A percentile compares a stretch with the other conserved stretches of the same genome.
These are phyloP conservation scores for Saccharomycopsis synnaedendra DNA, from an alignment of 805 yeast species.

Conservation along the genomic window DNA sequence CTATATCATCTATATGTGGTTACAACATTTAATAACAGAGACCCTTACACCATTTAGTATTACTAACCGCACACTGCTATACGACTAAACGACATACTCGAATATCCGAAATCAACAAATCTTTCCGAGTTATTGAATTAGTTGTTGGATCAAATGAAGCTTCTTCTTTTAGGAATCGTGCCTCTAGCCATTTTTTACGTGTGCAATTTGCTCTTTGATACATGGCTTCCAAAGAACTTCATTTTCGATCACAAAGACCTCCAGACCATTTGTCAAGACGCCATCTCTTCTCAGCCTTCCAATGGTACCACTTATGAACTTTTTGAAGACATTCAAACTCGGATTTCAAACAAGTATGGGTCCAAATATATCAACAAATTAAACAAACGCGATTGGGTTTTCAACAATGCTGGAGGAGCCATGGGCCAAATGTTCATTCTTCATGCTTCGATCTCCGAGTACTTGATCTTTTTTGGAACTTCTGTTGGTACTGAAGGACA, in stretches of 20 bases:
- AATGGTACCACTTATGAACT: conserved; percentile 52
- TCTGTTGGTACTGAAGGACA: conserved; percentile 96
- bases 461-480: conserved; percentile 85
- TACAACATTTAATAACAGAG: too few species aligned
- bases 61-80: too few species aligned
- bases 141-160: neutral
- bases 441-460: conserved; percentile 91
- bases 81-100: too few species aligned
- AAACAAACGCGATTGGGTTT: conserved; percentile 80
- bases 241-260: conserved; percentile 59
- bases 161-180: conserved; percentile 16
- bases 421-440: conserved; percentile 94
- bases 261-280: conserved; percentile 45
- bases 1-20: too few species aligned
- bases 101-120: too few species aligned
- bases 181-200: conserved; percentile 23
- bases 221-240: conserved; percentile 63
- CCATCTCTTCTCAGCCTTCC: conserved; percentile 41
- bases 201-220: conserved; percentile 32
- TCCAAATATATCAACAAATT: conserved; percentile 58
- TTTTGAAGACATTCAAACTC: conserved; percentile 48
- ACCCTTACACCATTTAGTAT: too few species aligned
- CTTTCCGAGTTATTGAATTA: too few species aligned
- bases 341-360: conserved; percentile 57
- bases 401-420: conserved; percentile 97